Base-by-base conservation (phyloP, 2,329 filamentous ascomycete species). In the Talaromyces piceae region DNA sequence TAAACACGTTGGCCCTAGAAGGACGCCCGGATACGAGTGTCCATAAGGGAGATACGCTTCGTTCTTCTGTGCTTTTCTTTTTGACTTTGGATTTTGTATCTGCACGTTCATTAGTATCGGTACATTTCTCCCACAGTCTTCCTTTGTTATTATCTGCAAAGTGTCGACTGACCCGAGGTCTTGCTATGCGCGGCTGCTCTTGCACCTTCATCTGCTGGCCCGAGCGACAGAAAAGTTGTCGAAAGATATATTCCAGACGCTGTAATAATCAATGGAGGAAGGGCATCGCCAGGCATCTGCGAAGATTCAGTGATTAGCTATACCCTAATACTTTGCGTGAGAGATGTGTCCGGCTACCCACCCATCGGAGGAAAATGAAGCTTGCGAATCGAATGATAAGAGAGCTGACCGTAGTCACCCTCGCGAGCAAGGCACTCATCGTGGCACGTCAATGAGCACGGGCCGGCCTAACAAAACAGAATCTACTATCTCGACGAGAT, bases 21-120 rank as follows among this genome's bases (percentile, higher is more conserved):
- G 93, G 91, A 0, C 85, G 72, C 3, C 93, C 93, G 3, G 81
- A 81, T 22, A 94, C 70, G 5, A 97, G 73, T 3, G 88, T 87
- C 57, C 77, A 78, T 57, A 86, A 71, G 1, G 80, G 52, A 20
- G 63, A 65, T 31, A 58, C 47, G 41, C 56, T 48, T 23, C 31
- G 27, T 11, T 25, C 16, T n/a, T 57, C 20, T 8, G 48, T n/a
- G 51, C 26, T 13, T 20, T 28, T 25, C 53, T 47, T 6, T 9
- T 41, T 54, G 37, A 16, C 18, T 28, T 46, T 7, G 11, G 18
- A 11, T 6, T 43, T 12, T 4, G 39, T 23, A 16, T 51, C 48
- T 6, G 22, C 16, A 45, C 18, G 8, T 39, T 44, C 23, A 33
- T 52, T 41, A 51, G 54, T 25, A 37, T 30, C n/a, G n/a, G n/a